Evolutionary conservation across 306 rosid genomes (phyloP).

Genomic region (Vigna radiata): DNA sequence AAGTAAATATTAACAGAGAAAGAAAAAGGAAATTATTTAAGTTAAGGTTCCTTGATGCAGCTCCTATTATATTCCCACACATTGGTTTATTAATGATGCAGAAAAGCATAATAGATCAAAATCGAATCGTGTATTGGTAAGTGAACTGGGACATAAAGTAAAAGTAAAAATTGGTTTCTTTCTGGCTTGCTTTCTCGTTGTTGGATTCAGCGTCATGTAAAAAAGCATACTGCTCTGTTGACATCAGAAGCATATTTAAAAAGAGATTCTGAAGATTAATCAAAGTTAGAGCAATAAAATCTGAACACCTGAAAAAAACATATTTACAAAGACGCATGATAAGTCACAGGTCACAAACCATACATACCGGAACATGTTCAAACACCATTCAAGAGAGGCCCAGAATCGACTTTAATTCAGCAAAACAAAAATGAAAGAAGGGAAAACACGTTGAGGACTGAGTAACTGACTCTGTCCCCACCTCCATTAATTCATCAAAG

Average conservation of each 20-base stretch:
- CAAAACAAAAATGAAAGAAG: conserved; percentile 36
- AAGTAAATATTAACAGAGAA: conserved; percentile 14
- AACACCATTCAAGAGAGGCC: not conserved
- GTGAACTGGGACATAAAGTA: conserved; percentile 18
- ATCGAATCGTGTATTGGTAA: conserved; percentile 1
- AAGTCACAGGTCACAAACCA: conserved; percentile 21
- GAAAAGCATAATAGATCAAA: conserved; percentile 21
- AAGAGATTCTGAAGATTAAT: conserved; percentile 26
- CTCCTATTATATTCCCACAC: conserved; percentile 17
- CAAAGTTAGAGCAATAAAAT: not conserved
- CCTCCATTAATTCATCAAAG: conserved; percentile 23
- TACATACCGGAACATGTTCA: conserved; percentile 13
- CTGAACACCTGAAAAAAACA: not conserved
- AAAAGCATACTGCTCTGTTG: conserved; percentile 28
- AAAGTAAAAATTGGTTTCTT: not conserved
- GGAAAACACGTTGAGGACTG: not conserved
- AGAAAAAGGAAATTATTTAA: conserved; percentile 21
- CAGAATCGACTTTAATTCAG: conserved; percentile 10
- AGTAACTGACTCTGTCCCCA: not conserved
- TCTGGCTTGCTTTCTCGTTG: conserved; percentile 23
- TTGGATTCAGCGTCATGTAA: conserved; percentile 36
- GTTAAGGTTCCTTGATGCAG: not conserved
- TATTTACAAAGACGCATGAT: not conserved
- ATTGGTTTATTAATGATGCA: conserved; percentile 16
- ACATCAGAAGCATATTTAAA: not conserved